phyloP scores from a whole-genome alignment of 768 basidiomycete genomes.

The Lactarius deliciosus region DNA sequence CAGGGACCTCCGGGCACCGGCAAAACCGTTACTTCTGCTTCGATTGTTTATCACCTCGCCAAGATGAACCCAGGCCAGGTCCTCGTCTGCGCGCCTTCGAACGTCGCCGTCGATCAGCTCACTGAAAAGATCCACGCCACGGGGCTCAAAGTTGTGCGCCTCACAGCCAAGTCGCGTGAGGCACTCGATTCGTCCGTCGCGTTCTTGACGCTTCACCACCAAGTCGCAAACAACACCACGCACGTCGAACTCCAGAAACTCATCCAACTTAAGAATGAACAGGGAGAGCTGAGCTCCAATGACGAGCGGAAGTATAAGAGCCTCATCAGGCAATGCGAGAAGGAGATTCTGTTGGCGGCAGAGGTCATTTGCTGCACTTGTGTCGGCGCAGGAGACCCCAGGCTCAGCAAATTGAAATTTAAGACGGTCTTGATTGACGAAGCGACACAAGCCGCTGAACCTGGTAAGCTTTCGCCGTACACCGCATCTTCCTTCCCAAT shows the following conservation, averaged over 20 bases:
- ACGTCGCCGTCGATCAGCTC: constrained; percentile 98
- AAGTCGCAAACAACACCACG: constrained; percentile 94
- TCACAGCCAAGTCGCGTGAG: constrained; percentile 97
- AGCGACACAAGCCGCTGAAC: constrained; percentile 97
- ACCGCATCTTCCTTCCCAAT: not conserved
- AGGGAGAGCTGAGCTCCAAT: constrained; percentile 93
- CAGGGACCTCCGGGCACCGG: constrained; percentile 99
- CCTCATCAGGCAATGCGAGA: constrained; percentile 91
- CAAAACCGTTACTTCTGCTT: constrained; percentile 98
- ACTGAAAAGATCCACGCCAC: constrained; percentile 99
- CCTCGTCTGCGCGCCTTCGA: constrained; percentile 97
- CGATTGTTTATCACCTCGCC: constrained; percentile 96
- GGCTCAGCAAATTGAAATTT: constrained; percentile 96
- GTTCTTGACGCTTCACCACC: constrained; percentile 94
- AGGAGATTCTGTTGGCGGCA: constrained; percentile 91
- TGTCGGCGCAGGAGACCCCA: constrained; percentile 95
- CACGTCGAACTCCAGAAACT: constrained; percentile 98
- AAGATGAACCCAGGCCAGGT: constrained; percentile 99
- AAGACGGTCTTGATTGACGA: constrained; percentile 98
- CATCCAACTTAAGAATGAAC: constrained; percentile 96
- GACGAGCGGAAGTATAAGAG: constrained; percentile 99
- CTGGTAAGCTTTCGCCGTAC: constrained; percentile 52
- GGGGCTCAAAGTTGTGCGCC: constrained; percentile 96
- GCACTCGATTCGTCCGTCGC: constrained; percentile 94
- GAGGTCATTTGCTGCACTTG: constrained; percentile 99